Conservation (phyloP, 2,329 filamentous ascomycete species). For the Pestalotiopsis sp. region DNA sequence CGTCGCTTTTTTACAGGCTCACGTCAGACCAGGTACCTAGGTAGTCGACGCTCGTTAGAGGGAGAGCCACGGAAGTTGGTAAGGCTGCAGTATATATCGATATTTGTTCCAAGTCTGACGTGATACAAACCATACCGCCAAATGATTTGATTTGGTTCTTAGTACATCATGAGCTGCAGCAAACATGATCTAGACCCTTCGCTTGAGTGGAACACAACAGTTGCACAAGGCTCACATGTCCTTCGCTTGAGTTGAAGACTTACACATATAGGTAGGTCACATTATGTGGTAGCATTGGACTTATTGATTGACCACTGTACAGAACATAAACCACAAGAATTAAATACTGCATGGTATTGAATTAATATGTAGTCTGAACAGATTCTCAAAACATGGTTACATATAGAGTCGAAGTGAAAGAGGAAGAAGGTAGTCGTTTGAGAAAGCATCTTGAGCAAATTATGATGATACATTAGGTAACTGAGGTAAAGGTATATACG, state of each 20-base stretch:
- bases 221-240: neutral
- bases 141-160: neutral
- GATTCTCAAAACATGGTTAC: too few relatives aligned
- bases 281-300: too few relatives aligned
- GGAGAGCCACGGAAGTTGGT: neutral
- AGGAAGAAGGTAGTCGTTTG: too few relatives aligned
- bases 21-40: neutral
- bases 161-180: neutral
- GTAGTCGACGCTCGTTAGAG: too few relatives aligned
- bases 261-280: too few relatives aligned
- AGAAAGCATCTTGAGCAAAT: too few relatives aligned
- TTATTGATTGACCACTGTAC: too few relatives aligned
- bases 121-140: neutral
- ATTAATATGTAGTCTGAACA: too few relatives aligned
- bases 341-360: too few relatives aligned
- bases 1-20: neutral
- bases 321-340: too few relatives aligned
- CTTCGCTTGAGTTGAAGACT: neutral
- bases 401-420: too few relatives aligned
- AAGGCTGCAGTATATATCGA: neutral
- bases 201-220: neutral
- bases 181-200: neutral
- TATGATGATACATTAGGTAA: neutral
- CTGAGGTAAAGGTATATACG: neutral
- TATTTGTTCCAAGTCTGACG: neutral